Evolutionary conservation across 2,329 filamentous ascomycete species (phyloP), one percentile per base, ranked within the genome.

Genomic region (Verticillium klebahnii): DNA sequence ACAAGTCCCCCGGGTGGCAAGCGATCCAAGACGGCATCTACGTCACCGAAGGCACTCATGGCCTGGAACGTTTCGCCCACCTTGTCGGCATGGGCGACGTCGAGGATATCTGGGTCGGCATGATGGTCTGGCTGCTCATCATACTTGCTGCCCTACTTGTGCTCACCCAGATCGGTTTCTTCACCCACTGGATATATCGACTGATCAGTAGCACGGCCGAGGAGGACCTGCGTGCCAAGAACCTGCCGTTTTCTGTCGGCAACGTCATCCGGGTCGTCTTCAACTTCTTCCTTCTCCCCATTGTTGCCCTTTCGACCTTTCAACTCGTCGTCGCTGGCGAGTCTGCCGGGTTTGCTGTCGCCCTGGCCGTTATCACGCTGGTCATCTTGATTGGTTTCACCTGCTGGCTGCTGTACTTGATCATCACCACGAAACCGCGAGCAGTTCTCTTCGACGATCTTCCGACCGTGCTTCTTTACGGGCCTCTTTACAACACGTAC

Each of bases 401-500:
- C 2, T 81, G 80, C 32, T 97, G 93, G 88, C 85, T 96, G 31
- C 85, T 97, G 57, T 87, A 86, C 70, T 81, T 96, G 58, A 94
- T 98, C 69, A 87, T 89, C 61, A 86, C 82, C 29, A 95, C 92
- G 1, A 88, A 90, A 66, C 93, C 93, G 6, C 89, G 93, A 64
- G 90, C 92, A 1, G 90, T 92, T 67, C 82, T 99, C 11, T 99
- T 97, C 73, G 95, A 99, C 75, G 93, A 98, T 70, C 82, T 99
- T 57, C 88, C 92, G 7, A 97, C 92, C 0, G 88, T 98, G 9
- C 82, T 99, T 2, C 83, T 92, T 1, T 98, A 97, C 69, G 95
- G 95, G 0, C 92, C 95, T 5, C 80, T 99, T 8, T 99, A 99
- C 76, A 99, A 99, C 76, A 99, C 95, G 0, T 98, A 96, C 74